These are phyloP conservation scores for Didymella segeticola DNA, from an alignment of 2,329 filamentous ascomycete genomes.

Conservation along the genomic window DNA sequence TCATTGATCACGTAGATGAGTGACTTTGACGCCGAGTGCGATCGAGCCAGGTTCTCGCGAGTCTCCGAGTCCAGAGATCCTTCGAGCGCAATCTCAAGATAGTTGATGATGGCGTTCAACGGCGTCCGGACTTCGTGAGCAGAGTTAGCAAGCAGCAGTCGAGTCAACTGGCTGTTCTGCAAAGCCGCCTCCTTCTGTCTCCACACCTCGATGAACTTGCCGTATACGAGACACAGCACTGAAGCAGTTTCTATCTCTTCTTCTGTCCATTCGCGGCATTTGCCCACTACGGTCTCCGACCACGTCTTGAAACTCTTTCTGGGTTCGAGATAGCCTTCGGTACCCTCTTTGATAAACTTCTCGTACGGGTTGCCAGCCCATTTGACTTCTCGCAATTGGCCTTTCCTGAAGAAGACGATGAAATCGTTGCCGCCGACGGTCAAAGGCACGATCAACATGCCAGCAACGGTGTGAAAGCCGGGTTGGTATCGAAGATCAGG, in stretches of 20 bases:
- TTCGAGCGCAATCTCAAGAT: constrained; percentile 88
- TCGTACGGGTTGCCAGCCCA: constrained; percentile 90
- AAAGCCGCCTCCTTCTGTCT: constrained; percentile 85
- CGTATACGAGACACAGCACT: constrained; percentile 86
- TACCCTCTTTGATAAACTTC: constrained; percentile 75
- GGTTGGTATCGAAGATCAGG: constrained; percentile 80
- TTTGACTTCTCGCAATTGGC: constrained; percentile 76
- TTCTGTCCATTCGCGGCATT: constrained; percentile 86
- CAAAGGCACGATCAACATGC: constrained; percentile 80
- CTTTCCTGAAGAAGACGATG: constrained; percentile 87
- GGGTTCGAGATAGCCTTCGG: constrained; percentile 76
- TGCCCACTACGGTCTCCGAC: constrained; percentile 81
- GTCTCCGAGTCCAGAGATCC: constrained; percentile 81
- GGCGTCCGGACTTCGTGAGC: constrained; percentile 92
- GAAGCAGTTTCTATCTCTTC: constrained; percentile 89
- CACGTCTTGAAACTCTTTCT: constrained; percentile 80
- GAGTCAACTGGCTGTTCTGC: constrained; percentile 81
- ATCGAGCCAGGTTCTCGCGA: constrained; percentile 80
- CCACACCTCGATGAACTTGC: constrained; percentile 92
- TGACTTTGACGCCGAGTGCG: constrained; percentile 90
- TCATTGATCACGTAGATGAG: constrained; percentile 95
- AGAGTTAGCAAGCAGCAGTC: constrained; percentile 81
- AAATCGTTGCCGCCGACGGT: constrained; percentile 80
- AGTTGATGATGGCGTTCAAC: constrained; percentile 93
- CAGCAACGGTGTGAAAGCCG: constrained; percentile 79